These are phyloP conservation scores for Fusarium sp. DNA, from an alignment of 2,329 filamentous ascomycete species.

Conservation along the genomic window DNA sequence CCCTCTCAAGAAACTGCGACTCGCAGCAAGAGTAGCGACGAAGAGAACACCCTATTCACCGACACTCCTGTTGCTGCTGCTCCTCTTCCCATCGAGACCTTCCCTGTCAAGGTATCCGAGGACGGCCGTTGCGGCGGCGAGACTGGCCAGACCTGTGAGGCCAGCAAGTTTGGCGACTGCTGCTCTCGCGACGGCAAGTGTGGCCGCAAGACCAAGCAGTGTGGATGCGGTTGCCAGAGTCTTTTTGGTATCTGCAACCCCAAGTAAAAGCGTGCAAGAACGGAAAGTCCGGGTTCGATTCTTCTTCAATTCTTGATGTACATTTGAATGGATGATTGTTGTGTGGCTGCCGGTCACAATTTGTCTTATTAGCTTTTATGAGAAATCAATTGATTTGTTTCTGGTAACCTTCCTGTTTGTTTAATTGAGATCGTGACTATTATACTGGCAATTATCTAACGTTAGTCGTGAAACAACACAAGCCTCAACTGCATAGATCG, in stretches of 20 bases:
- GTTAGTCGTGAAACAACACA: neutral
- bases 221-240: slow-evolving; percentile 52
- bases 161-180: slow-evolving; percentile 56
- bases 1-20: slow-evolving; percentile 18
- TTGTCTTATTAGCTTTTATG: slow-evolving; percentile 8
- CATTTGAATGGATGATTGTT: slow-evolving; percentile 31
- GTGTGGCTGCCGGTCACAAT: slow-evolving; percentile 12
- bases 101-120: slow-evolving; percentile 48
- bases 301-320: slow-evolving; percentile 44
- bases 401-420: neutral
- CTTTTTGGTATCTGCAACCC: slow-evolving; percentile 51
- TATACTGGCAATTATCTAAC: neutral
- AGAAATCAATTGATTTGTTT: slow-evolving; percentile 25
- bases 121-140: slow-evolving; percentile 56
- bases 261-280: slow-evolving; percentile 3
- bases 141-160: slow-evolving; percentile 54
- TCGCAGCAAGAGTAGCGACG: slow-evolving; percentile 15
- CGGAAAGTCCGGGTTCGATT: neutral
- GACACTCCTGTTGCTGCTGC: slow-evolving; percentile 21
- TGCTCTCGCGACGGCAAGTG: slow-evolving; percentile 57
- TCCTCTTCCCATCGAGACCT: slow-evolving; percentile 30
- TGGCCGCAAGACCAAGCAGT: slow-evolving; percentile 51
- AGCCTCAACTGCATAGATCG: neutral
- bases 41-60: slow-evolving; percentile 10
- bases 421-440: neutral